These are phyloP conservation scores for Ruellia speciosa DNA, from an alignment of 305 asterid species.

Conservation along the genomic window DNA sequence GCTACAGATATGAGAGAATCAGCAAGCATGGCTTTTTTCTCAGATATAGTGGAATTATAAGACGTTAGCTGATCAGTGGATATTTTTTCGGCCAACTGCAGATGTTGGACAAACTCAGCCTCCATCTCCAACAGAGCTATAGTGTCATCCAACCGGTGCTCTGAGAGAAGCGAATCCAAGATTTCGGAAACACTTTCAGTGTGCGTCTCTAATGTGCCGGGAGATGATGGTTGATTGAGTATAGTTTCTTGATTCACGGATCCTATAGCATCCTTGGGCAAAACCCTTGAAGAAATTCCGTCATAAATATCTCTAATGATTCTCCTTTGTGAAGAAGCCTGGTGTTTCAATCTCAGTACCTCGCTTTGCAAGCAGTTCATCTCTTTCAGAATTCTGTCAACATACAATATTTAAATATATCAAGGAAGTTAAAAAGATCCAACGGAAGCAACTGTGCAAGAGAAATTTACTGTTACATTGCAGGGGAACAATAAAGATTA, in stretches of 20 bases:
- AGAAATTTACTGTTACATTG: too few relatives aligned
- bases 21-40: constrained; percentile 39
- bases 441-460: neutral
- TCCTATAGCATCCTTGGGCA: constrained; percentile 35
- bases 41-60: constrained; percentile 42
- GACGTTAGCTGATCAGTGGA: constrained; percentile 34
- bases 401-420: constrained; percentile 3
- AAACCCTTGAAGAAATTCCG: constrained; percentile 22
- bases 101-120: constrained; percentile 33
- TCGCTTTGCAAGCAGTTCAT: constrained; percentile 42
- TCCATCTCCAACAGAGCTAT: constrained; percentile 51
- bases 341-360: constrained; percentile 39
- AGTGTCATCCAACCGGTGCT: constrained; percentile 55
- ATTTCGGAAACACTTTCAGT: constrained; percentile 44
- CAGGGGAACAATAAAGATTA: neutral
- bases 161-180: constrained; percentile 53
- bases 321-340: constrained; percentile 41
- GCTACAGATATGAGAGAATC: constrained; percentile 34
- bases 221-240: constrained; percentile 24
- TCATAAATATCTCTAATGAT: constrained; percentile 34
- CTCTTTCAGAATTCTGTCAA: constrained; percentile 55
- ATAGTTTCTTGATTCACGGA: constrained; percentile 30
- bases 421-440: neutral
- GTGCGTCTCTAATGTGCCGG: constrained; percentile 39
- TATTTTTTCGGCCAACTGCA: constrained; percentile 25